These are phyloP conservation scores for Penicillium atrosanguineum DNA, from an alignment of 495 filamentous ascomycete species.

Conservation along the genomic window DNA sequence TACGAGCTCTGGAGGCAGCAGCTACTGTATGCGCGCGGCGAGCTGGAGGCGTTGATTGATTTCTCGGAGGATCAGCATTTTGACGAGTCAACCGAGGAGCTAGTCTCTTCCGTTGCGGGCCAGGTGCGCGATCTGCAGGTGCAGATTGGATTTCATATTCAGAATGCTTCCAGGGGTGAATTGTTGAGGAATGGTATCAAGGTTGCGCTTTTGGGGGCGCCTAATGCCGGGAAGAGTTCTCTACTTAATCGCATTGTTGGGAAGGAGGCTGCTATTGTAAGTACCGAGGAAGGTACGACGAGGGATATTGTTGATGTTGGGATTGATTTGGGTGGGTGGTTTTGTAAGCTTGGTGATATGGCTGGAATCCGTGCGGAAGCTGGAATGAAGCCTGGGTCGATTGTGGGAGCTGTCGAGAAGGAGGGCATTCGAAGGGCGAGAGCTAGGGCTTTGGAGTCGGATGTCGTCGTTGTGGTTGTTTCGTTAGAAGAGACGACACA, in stretches of 20 bases:
- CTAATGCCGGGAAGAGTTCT: slow-evolving; percentile 94
- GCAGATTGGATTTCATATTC: slow-evolving; percentile 64
- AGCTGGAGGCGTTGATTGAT: slow-evolving; percentile 93
- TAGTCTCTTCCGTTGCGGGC: slow-evolving; percentile 63
- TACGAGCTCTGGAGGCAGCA: slow-evolving; percentile 83
- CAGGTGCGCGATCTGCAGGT: slow-evolving; percentile 58
- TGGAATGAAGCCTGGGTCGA: slow-evolving; percentile 10
- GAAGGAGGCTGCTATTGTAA: slow-evolving; percentile 91
- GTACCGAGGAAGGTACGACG: slow-evolving; percentile 86
- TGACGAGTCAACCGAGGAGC: slow-evolving; percentile 74
- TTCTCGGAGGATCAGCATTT: slow-evolving; percentile 98
- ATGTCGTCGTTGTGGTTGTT: slow-evolving; percentile 80
- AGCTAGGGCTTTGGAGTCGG: slow-evolving; percentile 74
- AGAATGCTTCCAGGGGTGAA: slow-evolving; percentile 80
- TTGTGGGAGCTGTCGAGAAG: slow-evolving; percentile 68
- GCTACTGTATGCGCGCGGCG: slow-evolving; percentile 78
- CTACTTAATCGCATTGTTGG: slow-evolving; percentile 90
- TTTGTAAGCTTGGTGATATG: slow-evolving; percentile 87
- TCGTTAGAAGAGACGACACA: slow-evolving; percentile 55
- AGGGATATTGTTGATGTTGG: slow-evolving; percentile 91
- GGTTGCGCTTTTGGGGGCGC: slow-evolving; percentile 82
- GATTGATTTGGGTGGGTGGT: slow-evolving; percentile 84
- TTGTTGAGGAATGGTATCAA: slow-evolving; percentile 81
- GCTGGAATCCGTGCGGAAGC: slow-evolving; percentile 67
- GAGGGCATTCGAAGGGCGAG: slow-evolving; percentile 90